Percentiles rank a stretch among this genome's conserved stretches.
These are phyloP conservation scores for Aschersonia sp. DNA, from an alignment of 2,329 filamentous ascomycete genomes.

Conservation along the genomic window DNA sequence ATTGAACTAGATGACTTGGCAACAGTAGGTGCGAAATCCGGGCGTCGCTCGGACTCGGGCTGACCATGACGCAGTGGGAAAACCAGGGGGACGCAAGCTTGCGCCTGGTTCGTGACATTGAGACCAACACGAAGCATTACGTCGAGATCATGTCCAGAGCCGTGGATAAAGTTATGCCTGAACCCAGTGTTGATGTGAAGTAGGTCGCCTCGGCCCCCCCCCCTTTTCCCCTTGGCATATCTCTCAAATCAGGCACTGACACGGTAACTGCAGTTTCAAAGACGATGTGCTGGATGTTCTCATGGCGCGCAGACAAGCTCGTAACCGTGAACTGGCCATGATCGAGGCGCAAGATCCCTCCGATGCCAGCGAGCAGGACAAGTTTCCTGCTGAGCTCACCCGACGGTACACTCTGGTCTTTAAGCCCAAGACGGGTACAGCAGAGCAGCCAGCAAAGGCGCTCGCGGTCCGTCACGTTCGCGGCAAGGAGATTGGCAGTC, in stretches of 20 bases:
- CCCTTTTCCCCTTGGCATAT: not conserved
- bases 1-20: constrained; percentile 84
- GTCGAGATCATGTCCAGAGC: constrained; percentile 82
- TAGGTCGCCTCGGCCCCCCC: constrained; percentile 23
- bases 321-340: constrained; percentile 63
- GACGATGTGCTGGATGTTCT: constrained; percentile 95
- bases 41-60: not conserved
- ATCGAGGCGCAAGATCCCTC: constrained; percentile 54
- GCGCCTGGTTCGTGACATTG: constrained; percentile 69
- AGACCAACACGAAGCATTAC: constrained; percentile 87
- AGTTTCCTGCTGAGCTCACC: constrained; percentile 84
- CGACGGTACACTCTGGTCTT: constrained; percentile 92
- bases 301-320: constrained; percentile 77
- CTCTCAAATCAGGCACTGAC: not conserved
- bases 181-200: constrained; percentile 62
- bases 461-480: constrained; percentile 88
- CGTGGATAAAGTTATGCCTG: constrained; percentile 74
- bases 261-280: constrained; percentile 53
- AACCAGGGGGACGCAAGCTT: constrained; percentile 50
- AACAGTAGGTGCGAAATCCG: constrained; percentile 33
- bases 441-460: constrained; percentile 45
- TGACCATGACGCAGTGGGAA: constrained; percentile 48
- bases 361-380: constrained; percentile 42
- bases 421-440: constrained; percentile 69
- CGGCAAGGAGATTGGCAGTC: constrained; percentile 79